phyloP scores from a whole-genome alignment of 768 basidiomycete genomes.

The Chlorophyllum brunneum region DNA sequence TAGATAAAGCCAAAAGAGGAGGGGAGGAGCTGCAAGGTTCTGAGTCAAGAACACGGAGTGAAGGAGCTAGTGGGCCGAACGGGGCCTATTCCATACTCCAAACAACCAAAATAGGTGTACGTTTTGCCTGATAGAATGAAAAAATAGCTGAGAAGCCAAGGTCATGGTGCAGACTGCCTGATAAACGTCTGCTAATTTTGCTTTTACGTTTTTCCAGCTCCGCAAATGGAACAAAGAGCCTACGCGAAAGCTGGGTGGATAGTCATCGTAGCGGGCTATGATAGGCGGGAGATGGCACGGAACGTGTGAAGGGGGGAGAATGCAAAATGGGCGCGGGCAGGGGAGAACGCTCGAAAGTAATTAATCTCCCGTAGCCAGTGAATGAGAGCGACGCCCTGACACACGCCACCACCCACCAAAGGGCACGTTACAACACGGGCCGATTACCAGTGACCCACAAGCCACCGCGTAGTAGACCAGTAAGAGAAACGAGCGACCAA shows the following conservation, averaged over 20 bases:
- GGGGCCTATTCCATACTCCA: too few species aligned
- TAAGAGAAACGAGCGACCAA: background rate
- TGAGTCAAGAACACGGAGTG: background rate
- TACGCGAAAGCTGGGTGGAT: too few species aligned
- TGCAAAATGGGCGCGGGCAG: too few species aligned
- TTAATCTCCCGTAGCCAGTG: too few species aligned
- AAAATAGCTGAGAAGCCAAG: background rate
- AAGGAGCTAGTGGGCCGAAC: background rate
- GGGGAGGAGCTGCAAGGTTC: background rate
- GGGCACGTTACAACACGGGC: too few species aligned
- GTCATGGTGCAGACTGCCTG: background rate
- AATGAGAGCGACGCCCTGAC: too few species aligned
- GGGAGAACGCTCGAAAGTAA: too few species aligned
- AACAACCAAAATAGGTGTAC: background rate
- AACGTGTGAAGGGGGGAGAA: too few species aligned
- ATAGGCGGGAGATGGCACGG: too few species aligned
- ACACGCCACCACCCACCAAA: too few species aligned
- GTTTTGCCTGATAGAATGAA: background rate
- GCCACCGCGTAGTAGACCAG: background rate
- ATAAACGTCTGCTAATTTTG: conserved; percentile 6
- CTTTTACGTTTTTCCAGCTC: conserved; percentile 3
- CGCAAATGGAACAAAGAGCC: background rate
- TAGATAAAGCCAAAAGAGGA: background rate
- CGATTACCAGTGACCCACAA: background rate
- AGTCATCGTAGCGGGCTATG: too few species aligned